Evolutionary conservation across 257 asterid genomes (phyloP).

Genomic region (Anisodus tanguticus): DNA sequence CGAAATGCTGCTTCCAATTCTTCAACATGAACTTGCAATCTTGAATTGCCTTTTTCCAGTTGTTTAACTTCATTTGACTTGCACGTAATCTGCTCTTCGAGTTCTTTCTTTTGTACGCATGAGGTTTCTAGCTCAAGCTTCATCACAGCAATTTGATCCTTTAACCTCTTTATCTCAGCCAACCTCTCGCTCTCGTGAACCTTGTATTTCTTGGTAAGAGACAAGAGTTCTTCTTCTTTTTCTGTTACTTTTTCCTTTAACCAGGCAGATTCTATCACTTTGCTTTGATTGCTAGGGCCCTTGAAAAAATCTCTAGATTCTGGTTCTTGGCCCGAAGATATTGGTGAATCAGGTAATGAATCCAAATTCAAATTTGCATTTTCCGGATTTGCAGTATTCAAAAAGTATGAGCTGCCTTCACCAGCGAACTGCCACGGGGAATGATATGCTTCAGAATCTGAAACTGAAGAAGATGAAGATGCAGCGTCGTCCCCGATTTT

Average conservation of each 20-base stretch:
- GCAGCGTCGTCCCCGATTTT: slow-evolving; percentile 41
- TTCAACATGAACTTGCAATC: slow-evolving; percentile 42
- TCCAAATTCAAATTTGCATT: slow-evolving; percentile 28
- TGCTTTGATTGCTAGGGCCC: slow-evolving; percentile 36
- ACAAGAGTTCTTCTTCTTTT: slow-evolving; percentile 36
- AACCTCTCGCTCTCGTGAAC: slow-evolving; percentile 29
- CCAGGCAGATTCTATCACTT: slow-evolving; percentile 33
- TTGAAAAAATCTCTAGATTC: slow-evolving; percentile 36
- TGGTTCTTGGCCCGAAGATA: slow-evolving; percentile 32
- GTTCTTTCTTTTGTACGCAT: slow-evolving; percentile 30
- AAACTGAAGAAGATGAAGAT: slow-evolving; percentile 42
- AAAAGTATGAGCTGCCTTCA: slow-evolving; percentile 26
- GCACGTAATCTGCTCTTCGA: slow-evolving; percentile 45
- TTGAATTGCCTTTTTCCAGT: slow-evolving; percentile 44
- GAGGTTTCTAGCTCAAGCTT: slow-evolving; percentile 48
- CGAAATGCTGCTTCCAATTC: slow-evolving; percentile 39
- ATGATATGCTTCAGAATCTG: slow-evolving; percentile 54
- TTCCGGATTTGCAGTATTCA: not conserved
- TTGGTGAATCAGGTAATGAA: slow-evolving; percentile 29
- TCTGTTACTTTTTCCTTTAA: slow-evolving; percentile 35
- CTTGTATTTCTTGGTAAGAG: slow-evolving; percentile 35
- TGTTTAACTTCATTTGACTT: slow-evolving; percentile 43
- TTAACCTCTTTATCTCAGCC: slow-evolving; percentile 43
- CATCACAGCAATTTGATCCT: slow-evolving; percentile 50
- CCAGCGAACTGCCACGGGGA: slow-evolving; percentile 49